Evolutionary conservation across 2,329 filamentous ascomycete genomes (phyloP).

Genomic region (Rutstroemia sp.): DNA sequence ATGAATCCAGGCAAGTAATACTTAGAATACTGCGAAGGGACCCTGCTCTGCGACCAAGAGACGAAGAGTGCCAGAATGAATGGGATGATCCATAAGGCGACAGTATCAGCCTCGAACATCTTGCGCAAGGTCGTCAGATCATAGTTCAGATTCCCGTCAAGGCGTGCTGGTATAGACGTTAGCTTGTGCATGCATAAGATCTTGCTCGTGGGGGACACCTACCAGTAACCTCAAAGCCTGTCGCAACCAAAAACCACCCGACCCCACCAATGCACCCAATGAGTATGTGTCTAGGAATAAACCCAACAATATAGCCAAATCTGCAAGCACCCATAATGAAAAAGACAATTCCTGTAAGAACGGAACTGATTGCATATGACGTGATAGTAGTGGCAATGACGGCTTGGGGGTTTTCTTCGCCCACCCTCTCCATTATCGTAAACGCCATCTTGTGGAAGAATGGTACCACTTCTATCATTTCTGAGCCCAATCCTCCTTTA

Average conservation of each 20-base stretch:
- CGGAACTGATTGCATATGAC: slow-evolving; percentile 81
- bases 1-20: slow-evolving; percentile 86
- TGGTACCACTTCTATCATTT: slow-evolving; percentile 97
- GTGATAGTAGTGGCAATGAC: slow-evolving; percentile 93
- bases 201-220: background rate
- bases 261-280: slow-evolving; percentile 97
- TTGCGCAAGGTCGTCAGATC: slow-evolving; percentile 67
- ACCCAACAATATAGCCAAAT: slow-evolving; percentile 88
- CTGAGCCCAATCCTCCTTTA: slow-evolving; percentile 84
- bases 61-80: slow-evolving; percentile 68
- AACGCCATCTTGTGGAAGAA: slow-evolving; percentile 99
- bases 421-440: slow-evolving; percentile 72
- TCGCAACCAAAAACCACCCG: slow-evolving; percentile 87
- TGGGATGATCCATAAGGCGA: slow-evolving; percentile 78
- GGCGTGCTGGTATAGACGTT: slow-evolving; percentile 49
- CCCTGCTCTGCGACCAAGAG: slow-evolving; percentile 66
- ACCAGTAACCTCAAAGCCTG: slow-evolving; percentile 75
- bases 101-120: slow-evolving; percentile 64
- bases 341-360: slow-evolving; percentile 87
- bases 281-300: slow-evolving; percentile 92
- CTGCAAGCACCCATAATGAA: slow-evolving; percentile 82
- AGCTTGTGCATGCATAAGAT: background rate
- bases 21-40: slow-evolving; percentile 77
- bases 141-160: slow-evolving; percentile 81
- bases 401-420: slow-evolving; percentile 72